Base-by-base conservation (phyloP, 495 filamentous ascomycete genomes). In the Neurospora sp. region DNA sequence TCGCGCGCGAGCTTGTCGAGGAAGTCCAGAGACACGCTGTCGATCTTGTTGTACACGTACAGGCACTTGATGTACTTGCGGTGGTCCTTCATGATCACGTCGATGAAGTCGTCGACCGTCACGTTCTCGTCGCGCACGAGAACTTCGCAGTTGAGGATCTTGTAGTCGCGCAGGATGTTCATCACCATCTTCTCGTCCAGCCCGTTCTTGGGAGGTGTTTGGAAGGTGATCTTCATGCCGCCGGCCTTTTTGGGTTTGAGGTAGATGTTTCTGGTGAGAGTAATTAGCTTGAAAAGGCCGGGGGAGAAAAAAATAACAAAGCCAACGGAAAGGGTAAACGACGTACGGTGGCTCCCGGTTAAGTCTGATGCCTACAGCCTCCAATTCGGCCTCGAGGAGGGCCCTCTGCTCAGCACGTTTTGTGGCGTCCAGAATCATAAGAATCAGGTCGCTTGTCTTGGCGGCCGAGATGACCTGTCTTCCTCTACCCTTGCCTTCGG, bases 31-130 rank as follows among this genome's bases (percentile, higher is more conserved):
- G 92, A 94, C 76, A 99, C 91, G 81, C 90, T 91, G 85, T 99
- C 96, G 85, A 99, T 97, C 83, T 99, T 99, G 91, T 99, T 99
- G 89, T 99, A 99, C 39, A 98, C 96, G 83, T 99, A 99, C 35
- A 99, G 87, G 78, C 94, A 97, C 71, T 82, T 84, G 84, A 99
- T 98, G 85, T 99, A 99, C 83, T 96, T 98, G 76, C 96, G 88
- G 85, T 99, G 94, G 78, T 97, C 93, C 77, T 94, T 96, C 94
- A 98, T 98, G 83, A 83, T 97, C 59, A 98, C 94, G 81, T 99
- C 96, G 79, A 99, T 98, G 80, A 99, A 91, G 81, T 99, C 96
- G 83, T 99, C 96, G 40, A 99, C 94, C 16, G 95, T 98, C 35
- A 92, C 93, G 78, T 97, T 90, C 75, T 98, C 96, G 76, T 99